A percentile compares a stretch with the other conserved stretches of the same genome.
Evolutionary conservation across 345 rosid species (phyloP).

Genomic region (Eucalyptus marginata): DNA sequence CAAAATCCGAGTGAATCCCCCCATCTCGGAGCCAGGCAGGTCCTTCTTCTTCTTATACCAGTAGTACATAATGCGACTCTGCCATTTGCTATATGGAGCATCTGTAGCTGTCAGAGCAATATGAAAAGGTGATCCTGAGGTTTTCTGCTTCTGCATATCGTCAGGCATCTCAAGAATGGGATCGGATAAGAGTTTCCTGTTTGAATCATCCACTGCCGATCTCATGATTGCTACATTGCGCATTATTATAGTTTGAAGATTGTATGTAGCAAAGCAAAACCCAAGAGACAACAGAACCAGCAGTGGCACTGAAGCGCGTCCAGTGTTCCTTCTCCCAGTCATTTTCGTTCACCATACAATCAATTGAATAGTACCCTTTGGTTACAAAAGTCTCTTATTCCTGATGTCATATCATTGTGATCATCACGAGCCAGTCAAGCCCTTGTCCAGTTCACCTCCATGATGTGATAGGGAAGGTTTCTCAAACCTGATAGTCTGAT

Average conservation of each 20-base stretch:
- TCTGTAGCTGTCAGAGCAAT: constrained; percentile 90
- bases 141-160: constrained; percentile 19
- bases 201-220: constrained; percentile 8
- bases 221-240: constrained; percentile 27
- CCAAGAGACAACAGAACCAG: constrained; percentile 58
- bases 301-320: constrained; percentile 42
- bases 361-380: not conserved
- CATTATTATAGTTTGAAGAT: constrained; percentile 41
- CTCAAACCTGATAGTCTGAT: not conserved
- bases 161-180: constrained; percentile 65
- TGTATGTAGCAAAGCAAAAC: constrained; percentile 65
- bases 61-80: constrained; percentile 92
- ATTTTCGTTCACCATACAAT: not conserved
- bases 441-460: not conserved
- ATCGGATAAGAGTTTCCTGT: constrained; percentile 28
- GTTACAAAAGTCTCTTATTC: not conserved
- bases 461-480: not conserved
- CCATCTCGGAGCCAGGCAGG: constrained; percentile 83
- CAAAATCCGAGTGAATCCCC: constrained; percentile 84
- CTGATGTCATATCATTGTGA: not conserved
- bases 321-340: constrained; percentile 29
- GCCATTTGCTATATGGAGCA: constrained; percentile 88
- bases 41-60: constrained; percentile 84
- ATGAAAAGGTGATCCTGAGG: constrained; percentile 37
- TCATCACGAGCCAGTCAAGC: not conserved